Evolutionary conservation across 345 rosid genomes (phyloP), one percentile per base, ranked within the genome.

Genomic region (Mercurialis annua): DNA sequence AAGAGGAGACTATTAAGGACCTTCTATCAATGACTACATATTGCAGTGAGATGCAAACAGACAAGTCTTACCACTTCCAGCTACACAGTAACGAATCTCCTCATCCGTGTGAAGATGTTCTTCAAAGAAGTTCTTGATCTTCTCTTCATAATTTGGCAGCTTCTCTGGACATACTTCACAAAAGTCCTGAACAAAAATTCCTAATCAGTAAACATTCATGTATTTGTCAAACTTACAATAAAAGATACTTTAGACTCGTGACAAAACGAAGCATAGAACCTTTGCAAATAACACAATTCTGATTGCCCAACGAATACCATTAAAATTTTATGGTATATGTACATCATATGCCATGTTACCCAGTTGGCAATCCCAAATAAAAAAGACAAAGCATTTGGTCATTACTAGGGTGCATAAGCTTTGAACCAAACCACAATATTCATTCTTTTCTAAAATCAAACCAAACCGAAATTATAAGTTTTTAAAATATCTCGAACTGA

Each of bases 101-200:
- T 94, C 98, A 79, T 94, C 98, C 30, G 98, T 94, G 77, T 90
- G 99, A 55, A 94, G 81, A 82, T 92, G 99, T 59, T 94, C 97
- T 70, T 94, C 96, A 54, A 86, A 95, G 72, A 95, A 90, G 71
- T 77, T 80, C 68, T 92, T 94, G 0, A 94, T 91, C 78, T 92
- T 94, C 58, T 73, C 87, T 59, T 92, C 99, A 67, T 92, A 94
- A 66, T 92, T 88, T 62, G 83, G 93, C 30, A 89, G 87, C 81
- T 91, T 89, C 77, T 85, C 92, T 0, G 99, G 92, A 82, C 90
- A 91, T 70, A 89, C 93, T 82, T 91, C 98, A 52, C 89, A 81
- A 36, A 91, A 78, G 82, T 94, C 92, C 96, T 89, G 75, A 43
- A 55, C 58, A 47, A 53, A 44, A 63, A 16, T n/a, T n/a, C 16